A percentile compares a stretch with the other conserved stretches of the same genome.
Conservation (phyloP, 2,329 filamentous ascomycete genomes). For the Hymenotorrendiella dingleyae region DNA sequence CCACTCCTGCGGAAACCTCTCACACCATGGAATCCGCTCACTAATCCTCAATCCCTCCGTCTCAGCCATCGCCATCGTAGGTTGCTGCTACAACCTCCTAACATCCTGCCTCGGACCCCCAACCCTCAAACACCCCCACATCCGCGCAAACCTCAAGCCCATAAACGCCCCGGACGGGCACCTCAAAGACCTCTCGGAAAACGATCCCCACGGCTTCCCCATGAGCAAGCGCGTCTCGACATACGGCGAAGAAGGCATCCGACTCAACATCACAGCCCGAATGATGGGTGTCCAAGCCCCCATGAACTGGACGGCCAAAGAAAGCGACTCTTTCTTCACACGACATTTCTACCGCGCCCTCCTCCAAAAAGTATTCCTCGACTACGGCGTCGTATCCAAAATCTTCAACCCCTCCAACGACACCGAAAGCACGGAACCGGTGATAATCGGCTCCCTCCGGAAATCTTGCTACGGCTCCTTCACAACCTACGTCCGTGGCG, state of each 20-base stretch:
- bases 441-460: conserved; percentile 79
- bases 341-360: conserved; percentile 90
- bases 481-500: conserved; percentile 71
- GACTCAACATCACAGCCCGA: conserved; percentile 89
- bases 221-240: conserved; percentile 70
- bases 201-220: conserved; percentile 87
- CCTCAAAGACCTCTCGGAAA: conserved; percentile 60
- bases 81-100: conserved; percentile 95
- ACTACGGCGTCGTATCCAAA: conserved; percentile 68
- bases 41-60: conserved; percentile 79
- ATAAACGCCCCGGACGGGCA: conserved; percentile 59
- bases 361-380: conserved; percentile 86
- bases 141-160: conserved; percentile 63
- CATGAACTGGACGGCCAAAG: conserved; percentile 76
- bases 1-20: conserved; percentile 95
- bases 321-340: conserved; percentile 84
- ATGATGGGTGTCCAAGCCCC: conserved; percentile 99
- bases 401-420: conserved; percentile 20
- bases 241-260: conserved; percentile 56
- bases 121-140: conserved; percentile 74
- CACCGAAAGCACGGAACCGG: conserved; percentile 59
- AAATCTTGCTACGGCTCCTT: conserved; percentile 77
- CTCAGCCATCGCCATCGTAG: conserved; percentile 87
- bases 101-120: conserved; percentile 85
- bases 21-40: conserved; percentile 86